Base-by-base conservation (phyloP, 805 yeast genomes). In the Sugiyamaella valdiviana region DNA sequence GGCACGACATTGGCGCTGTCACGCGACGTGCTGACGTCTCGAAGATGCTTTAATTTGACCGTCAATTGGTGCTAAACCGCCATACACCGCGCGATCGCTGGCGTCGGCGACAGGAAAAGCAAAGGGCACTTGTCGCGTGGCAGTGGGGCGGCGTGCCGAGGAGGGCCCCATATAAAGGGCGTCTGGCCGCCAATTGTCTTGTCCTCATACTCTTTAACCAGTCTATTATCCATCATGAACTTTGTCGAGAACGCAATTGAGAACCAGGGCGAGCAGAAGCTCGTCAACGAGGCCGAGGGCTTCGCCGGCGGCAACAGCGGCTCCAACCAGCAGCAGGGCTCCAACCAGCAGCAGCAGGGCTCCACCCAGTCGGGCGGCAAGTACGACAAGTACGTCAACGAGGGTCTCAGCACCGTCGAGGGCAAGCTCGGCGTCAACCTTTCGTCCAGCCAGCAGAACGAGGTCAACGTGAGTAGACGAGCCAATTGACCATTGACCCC, bases 351-450 rank as follows among this genome's bases (percentile, higher is more conserved):
- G 39, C 49, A 22, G 26, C 47, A 2, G 37, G 39, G 24, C 12
- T 17, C 42, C 51, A 45, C 39, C 48, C 51, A 35, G 19, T 36
- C 40, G 23, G 51, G 48, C n/a, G 53, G 51, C 36, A 45, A 43
- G 55, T 54, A 57, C 56, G 63, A 59, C 56, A 55, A 56, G 58
- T 59, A 63, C 58, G 57, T 59, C 57, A 51, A 52, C 57, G 57
- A 59, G 61, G 67, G 67, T 49, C 64, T 57, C 22, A 24, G 36
- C 35, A 48, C 46, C 43, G 55, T 53, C 20, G 58, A 57, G 49
- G 24, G 48, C 50, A 51, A 55, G 44, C 44, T 56, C 46, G 19
- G 55, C 35, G 32, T 22, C 51, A 52, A 54, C 51, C 32, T 50
- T 49, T 20, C 51, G 5, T 53, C 46, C 22, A 20, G 39, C 45